phyloP scores from a whole-genome alignment of 2,329 filamentous ascomycete species.

The Trichoderma guizhouense region DNA sequence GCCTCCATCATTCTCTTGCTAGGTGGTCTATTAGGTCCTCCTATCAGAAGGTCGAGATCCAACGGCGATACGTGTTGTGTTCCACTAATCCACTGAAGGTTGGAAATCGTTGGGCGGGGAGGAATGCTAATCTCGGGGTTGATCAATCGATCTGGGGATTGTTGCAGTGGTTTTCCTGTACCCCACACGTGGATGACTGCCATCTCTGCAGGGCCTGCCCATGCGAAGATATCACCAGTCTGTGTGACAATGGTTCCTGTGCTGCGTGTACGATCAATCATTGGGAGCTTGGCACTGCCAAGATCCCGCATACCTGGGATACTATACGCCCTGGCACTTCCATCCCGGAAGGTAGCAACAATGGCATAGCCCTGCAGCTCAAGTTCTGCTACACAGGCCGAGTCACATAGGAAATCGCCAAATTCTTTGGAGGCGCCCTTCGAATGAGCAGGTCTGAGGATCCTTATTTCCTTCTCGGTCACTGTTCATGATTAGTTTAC shows the following conservation, averaged over 20 bases:
- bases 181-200: constrained; percentile 84
- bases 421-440: constrained; percentile 94
- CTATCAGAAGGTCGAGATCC: constrained; percentile 87
- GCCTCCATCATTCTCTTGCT: constrained; percentile 86
- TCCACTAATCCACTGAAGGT: constrained; percentile 93
- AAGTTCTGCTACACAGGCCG: constrained; percentile 72
- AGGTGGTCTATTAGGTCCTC: constrained; percentile 80
- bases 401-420: constrained; percentile 77
- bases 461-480: constrained; percentile 69
- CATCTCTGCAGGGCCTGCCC: constrained; percentile 84
- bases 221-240: constrained; percentile 80
- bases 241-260: constrained; percentile 67
- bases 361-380: constrained; percentile 74
- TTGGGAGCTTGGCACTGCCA: constrained; percentile 61
- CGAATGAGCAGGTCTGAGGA: constrained; percentile 78
- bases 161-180: constrained; percentile 61
- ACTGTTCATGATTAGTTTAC: constrained; percentile 42
- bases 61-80: constrained; percentile 85
- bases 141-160: constrained; percentile 67
- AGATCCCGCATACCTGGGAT: constrained; percentile 89
- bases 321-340: constrained; percentile 73
- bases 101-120: constrained; percentile 86
- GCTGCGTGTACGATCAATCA: constrained; percentile 72
- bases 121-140: constrained; percentile 74
- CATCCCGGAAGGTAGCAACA: constrained; percentile 81